phyloP scores from a whole-genome alignment of 2,329 filamentous ascomycete genomes.

The Penicillium hordei region DNA sequence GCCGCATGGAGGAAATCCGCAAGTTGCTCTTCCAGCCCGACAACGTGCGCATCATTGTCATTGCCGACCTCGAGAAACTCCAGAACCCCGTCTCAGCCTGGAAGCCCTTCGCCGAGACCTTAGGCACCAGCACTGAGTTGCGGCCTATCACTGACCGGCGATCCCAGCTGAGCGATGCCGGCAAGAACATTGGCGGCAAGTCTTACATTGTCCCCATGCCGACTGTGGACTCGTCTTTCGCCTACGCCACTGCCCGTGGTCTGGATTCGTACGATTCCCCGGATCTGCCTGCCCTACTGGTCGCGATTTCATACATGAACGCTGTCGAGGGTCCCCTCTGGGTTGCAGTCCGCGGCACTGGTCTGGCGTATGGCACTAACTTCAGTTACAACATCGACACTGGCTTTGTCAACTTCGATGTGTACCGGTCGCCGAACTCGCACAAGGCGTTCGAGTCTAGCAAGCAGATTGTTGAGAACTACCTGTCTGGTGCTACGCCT shows the following conservation, averaged over 20 bases:
- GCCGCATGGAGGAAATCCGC: constrained; percentile 75
- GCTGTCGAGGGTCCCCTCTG: constrained; percentile 92
- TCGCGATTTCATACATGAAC: constrained; percentile 88
- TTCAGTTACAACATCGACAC: constrained; percentile 76
- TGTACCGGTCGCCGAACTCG: constrained; percentile 87
- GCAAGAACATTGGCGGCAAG: constrained; percentile 70
- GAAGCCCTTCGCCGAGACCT: constrained; percentile 60
- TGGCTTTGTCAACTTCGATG: constrained; percentile 77
- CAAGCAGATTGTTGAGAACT: constrained; percentile 70
- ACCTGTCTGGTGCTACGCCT: constrained; percentile 67
- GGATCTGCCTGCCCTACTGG: constrained; percentile 76
- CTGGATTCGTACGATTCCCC: constrained; percentile 74
- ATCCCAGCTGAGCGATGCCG: constrained; percentile 72
- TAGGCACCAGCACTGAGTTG: constrained; percentile 57
- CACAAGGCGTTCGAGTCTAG: constrained; percentile 81
- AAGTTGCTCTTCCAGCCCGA: constrained; percentile 74
- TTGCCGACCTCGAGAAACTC: constrained; percentile 75
- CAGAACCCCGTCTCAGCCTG: constrained; percentile 74
- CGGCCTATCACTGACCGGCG: constrained; percentile 69
- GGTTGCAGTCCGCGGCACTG: constrained; percentile 88
- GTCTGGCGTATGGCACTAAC: constrained; percentile 83
- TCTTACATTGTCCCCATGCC: constrained; percentile 85
- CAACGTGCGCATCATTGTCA: constrained; percentile 83
- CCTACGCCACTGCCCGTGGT: constrained; percentile 71
- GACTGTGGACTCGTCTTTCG: constrained; percentile 88